These are phyloP conservation scores for Didymella glomerata DNA, from an alignment of 2,329 filamentous ascomycete species.

Conservation along the genomic window DNA sequence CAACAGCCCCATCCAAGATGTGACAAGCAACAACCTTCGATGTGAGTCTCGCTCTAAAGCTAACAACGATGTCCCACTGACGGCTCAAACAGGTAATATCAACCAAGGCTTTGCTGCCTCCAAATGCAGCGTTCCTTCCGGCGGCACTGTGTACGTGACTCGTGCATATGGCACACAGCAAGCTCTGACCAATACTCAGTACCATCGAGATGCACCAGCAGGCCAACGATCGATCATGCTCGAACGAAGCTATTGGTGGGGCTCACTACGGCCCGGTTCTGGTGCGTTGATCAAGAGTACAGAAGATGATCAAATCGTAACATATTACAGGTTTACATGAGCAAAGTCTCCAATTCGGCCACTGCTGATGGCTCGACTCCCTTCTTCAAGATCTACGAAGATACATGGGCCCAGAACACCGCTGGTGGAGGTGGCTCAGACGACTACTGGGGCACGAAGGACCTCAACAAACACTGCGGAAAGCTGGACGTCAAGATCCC, in stretches of 20 bases:
- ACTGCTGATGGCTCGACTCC: conserved; percentile 59
- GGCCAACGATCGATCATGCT: conserved; percentile 62
- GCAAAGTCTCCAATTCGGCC: conserved; percentile 56
- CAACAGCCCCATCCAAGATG: conserved; percentile 57
- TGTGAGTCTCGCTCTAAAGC: conserved; percentile 44
- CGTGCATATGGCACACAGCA: too few relatives aligned
- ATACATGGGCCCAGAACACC: conserved; percentile 59
- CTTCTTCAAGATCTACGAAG: conserved; percentile 68
- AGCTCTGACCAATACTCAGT: not conserved
- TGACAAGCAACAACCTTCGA: conserved; percentile 62
- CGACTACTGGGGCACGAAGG: conserved; percentile 60
- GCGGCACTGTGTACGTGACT: conserved; percentile 46
- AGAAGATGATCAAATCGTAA: not conserved
- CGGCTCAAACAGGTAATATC: conserved; percentile 29
- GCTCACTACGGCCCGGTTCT: conserved; percentile 60
- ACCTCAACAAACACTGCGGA: conserved; percentile 56
- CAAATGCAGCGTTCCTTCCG: conserved; percentile 58
- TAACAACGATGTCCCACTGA: not conserved
- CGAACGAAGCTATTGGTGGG: conserved; percentile 46
- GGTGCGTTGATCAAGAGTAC: conserved; percentile 40
- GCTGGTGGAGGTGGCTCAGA: conserved; percentile 52
- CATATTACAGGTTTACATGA: conserved; percentile 48
- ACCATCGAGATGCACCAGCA: conserved; percentile 60
- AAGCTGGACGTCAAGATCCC: conserved; percentile 64
- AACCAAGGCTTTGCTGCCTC: conserved; percentile 45